These are phyloP conservation scores for Trypanosoma melophagium DNA, from an alignment of 208 protist genomes.

Conservation along the genomic window DNA sequence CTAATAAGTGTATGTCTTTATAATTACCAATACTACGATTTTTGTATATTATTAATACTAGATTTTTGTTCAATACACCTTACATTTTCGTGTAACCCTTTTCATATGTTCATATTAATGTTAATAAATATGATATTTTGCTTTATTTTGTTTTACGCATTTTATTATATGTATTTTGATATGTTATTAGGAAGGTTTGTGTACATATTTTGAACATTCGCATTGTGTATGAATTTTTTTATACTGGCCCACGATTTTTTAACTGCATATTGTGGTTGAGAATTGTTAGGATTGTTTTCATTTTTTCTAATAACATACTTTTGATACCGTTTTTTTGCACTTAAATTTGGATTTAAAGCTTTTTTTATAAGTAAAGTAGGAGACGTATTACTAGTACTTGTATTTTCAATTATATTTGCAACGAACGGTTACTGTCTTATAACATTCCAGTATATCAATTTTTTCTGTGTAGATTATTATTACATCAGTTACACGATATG, in stretches of 20 bases:
- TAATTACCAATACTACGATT: conserved; percentile 80
- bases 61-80: conserved; percentile 61
- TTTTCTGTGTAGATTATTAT: conserved; percentile 82
- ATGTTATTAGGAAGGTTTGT: conserved; percentile 69
- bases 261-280: conserved; percentile 82
- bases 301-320: conserved; percentile 89
- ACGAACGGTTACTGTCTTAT: conserved; percentile 57
- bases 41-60: conserved; percentile 71
- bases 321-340: conserved; percentile 79
- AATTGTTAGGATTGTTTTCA: conserved; percentile 82
- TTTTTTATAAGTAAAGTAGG: conserved; percentile 87
- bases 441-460: conserved; percentile 67
- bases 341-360: conserved; percentile 85
- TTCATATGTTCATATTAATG: conserved; percentile 78
- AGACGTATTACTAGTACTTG: conserved; percentile 67
- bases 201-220: conserved; percentile 83
- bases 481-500: conserved; percentile 48
- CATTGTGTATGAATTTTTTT: conserved; percentile 88
- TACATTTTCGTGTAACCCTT: conserved; percentile 58
- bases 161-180: conserved; percentile 91
- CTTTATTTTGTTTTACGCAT: conserved; percentile 80
- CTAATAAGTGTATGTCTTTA: conserved; percentile 68
- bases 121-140: conserved; percentile 83
- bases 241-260: conserved; percentile 82
- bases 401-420: conserved; percentile 53